Conservation (phyloP, 2,329 filamentous ascomycete genomes). For the Didymosphaeria variabile region DNA sequence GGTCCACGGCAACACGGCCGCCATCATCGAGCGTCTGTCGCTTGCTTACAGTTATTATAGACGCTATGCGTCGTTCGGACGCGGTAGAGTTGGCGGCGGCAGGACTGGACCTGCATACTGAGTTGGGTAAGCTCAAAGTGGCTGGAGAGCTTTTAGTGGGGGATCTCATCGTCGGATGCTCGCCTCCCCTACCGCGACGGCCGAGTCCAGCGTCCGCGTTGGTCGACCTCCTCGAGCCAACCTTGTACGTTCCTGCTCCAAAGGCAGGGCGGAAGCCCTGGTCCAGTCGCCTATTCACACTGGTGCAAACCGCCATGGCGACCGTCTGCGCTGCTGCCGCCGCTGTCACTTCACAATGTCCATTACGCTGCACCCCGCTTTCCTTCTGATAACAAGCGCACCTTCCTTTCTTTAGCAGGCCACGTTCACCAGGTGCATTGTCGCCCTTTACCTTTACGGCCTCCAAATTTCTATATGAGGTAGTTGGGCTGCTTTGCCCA, state of each 20-base stretch:
- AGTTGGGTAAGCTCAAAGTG: conserved; percentile 37
- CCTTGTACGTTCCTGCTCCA: conserved; percentile 17
- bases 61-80: conserved; percentile 16
- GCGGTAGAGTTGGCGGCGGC: conserved; percentile 27
- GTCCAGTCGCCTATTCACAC: conserved; percentile 14
- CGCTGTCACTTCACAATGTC: conserved; percentile 20
- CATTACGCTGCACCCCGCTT: conserved; percentile 27
- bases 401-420: conserved; percentile 16
- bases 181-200: conserved; percentile 33
- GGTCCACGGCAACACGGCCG: conserved; percentile 7
- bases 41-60: conserved; percentile 14
- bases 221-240: conserved; percentile 9
- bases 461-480: conserved; percentile 20
- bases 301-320: conserved; percentile 14
- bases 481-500: conserved; percentile 19
- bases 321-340: conserved; percentile 13
- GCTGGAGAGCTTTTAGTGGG: conserved; percentile 28
- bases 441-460: conserved; percentile 7
- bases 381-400: conserved; percentile 27
- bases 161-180: conserved; percentile 25
- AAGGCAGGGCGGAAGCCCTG: conserved; percentile 20
- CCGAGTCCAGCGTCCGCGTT: conserved; percentile 28
- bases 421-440: background rate
- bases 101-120: conserved; percentile 41
- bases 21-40: conserved; percentile 15